phyloP scores from a whole-genome alignment of 2,329 filamentous ascomycete species.

The Raffaelea deltoideospora region DNA sequence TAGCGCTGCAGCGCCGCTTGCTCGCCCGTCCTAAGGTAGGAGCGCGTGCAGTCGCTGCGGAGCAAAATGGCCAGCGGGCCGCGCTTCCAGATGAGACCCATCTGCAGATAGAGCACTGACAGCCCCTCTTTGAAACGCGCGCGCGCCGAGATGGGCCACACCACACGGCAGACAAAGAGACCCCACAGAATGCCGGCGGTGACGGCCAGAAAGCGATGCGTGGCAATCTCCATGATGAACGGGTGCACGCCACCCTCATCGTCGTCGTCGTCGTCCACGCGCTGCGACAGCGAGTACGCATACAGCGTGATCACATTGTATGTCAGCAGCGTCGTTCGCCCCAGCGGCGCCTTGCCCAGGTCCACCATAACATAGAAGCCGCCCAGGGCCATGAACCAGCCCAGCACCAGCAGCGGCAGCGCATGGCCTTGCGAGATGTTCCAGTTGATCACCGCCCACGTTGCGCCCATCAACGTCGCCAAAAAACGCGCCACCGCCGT shows the following conservation, averaged over 20 bases:
- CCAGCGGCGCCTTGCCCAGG: constrained; percentile 72
- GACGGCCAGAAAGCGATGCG: constrained; percentile 78
- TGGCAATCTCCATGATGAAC: constrained; percentile 72
- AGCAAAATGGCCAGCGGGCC: constrained; percentile 68
- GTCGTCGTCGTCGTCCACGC: constrained; percentile 67
- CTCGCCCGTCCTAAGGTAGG: constrained; percentile 79
- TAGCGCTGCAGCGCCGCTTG: constrained; percentile 79
- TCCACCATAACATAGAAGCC: constrained; percentile 86
- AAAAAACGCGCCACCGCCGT: constrained; percentile 76
- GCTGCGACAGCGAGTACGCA: constrained; percentile 74
- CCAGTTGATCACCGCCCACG: constrained; percentile 66
- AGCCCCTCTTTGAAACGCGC: constrained; percentile 80
- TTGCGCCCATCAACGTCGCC: constrained; percentile 70
- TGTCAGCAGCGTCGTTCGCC: constrained; percentile 83
- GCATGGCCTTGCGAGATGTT: constrained; percentile 58
- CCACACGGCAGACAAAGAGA: constrained; percentile 70
- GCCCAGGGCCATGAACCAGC: constrained; percentile 64
- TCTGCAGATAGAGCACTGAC: constrained; percentile 80
- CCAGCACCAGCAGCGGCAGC: constrained; percentile 60
- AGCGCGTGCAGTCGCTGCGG: constrained; percentile 38
- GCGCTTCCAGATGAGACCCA: constrained; percentile 92
- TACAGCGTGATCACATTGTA: constrained; percentile 95
- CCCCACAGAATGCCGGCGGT: constrained; percentile 83
- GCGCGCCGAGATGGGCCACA: constrained; percentile 89
- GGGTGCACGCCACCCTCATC: constrained; percentile 78